phyloP scores from a whole-genome alignment of 192 early-diverging fungal genomes.

The Endogone sp. region DNA sequence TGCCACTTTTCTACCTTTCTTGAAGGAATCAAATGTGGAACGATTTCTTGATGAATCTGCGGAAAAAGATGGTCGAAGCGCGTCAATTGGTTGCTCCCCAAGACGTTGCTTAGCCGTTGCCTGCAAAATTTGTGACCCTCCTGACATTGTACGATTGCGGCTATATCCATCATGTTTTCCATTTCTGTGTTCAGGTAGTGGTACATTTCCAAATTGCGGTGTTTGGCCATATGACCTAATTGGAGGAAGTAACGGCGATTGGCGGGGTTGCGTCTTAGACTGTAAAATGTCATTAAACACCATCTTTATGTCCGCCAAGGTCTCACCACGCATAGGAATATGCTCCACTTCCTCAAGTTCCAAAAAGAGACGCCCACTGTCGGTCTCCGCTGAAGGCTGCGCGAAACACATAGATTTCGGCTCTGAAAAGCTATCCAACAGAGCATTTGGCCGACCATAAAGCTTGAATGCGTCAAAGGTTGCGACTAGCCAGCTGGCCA shows the following conservation, averaged over 20 bases:
- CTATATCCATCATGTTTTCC: neutral
- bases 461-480: slow-evolving; percentile 40
- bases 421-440: slow-evolving; percentile 18
- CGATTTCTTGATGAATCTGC: neutral
- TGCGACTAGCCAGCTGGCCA: slow-evolving; percentile 37
- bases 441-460: slow-evolving; percentile 34
- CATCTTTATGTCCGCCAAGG: neutral
- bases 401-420: neutral
- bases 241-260: neutral
- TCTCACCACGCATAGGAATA: neutral
- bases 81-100: neutral
- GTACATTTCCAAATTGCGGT: neutral
- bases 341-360: neutral
- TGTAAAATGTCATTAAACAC: neutral
- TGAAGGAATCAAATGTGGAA: neutral
- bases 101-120: neutral
- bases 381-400: neutral
- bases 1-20: neutral
- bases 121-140: neutral
- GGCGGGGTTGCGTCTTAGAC: neutral
- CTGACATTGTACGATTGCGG: neutral
- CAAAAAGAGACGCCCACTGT: slow-evolving; percentile 1
- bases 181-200: no score
- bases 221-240: neutral
- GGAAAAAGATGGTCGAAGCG: neutral